Conservation (phyloP, 2,329 filamentous ascomycete genomes). For the Alternaria gansuensis region DNA sequence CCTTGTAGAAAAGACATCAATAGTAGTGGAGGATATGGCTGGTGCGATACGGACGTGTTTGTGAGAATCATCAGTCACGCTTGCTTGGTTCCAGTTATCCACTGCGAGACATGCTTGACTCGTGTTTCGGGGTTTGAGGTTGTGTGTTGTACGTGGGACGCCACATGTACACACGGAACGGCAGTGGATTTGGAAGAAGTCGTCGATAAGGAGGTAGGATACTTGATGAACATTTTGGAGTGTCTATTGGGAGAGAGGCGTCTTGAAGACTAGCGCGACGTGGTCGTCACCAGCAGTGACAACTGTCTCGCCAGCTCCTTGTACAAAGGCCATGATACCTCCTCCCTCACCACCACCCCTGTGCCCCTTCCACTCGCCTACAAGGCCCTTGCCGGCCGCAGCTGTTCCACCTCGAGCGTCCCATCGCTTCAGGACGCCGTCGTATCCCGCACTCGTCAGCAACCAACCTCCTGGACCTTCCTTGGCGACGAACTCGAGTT, state of each 20-base stretch:
- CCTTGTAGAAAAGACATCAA: constrained; percentile 5
- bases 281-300: constrained; percentile 90
- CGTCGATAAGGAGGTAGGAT: not conserved
- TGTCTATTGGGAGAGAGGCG: constrained; percentile 29
- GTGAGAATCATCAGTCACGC: not conserved
- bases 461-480: constrained; percentile 65
- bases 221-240: not conserved
- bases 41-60: constrained; percentile 4
- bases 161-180: not conserved
- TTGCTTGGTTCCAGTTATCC: not conserved
- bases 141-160: not conserved
- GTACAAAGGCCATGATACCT: constrained; percentile 89
- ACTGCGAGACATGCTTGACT: not conserved
- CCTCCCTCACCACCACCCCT: constrained; percentile 84
- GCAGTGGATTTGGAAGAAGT: not conserved
- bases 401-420: constrained; percentile 76
- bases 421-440: constrained; percentile 90
- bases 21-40: constrained; percentile 8
- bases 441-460: constrained; percentile 88
- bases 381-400: constrained; percentile 72
- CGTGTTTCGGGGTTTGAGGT: not conserved
- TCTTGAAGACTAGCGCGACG: constrained; percentile 41
- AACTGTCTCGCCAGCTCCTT: constrained; percentile 76
- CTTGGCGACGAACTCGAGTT: constrained; percentile 81
- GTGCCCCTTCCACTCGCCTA: constrained; percentile 92